Conservation (phyloP, 768 basidiomycete species). For the Multifurca ochricompacta region DNA sequence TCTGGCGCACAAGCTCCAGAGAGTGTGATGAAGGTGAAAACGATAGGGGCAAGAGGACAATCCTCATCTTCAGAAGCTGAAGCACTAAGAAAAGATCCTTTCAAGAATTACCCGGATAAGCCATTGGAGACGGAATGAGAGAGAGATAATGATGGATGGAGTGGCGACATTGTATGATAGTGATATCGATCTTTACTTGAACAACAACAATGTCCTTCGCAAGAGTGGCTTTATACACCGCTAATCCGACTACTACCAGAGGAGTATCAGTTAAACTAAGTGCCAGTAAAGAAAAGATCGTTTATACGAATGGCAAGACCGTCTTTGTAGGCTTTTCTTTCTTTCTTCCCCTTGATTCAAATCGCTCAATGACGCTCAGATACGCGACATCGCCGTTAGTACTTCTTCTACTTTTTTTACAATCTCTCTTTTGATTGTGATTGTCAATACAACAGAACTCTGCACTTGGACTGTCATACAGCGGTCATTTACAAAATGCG, state of each 20-base stretch:
- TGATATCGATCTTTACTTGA: conserved; percentile 10
- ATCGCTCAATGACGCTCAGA: not conserved
- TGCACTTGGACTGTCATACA: conserved; percentile 53
- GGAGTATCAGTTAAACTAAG: conserved; percentile 68
- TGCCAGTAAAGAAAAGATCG: conserved; percentile 67
- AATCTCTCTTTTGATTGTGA: conserved; percentile 11
- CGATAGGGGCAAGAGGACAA: conserved; percentile 32
- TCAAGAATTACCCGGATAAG: conserved; percentile 58
- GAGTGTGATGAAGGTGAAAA: conserved; percentile 63
- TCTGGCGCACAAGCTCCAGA: conserved; percentile 34
- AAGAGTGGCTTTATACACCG: conserved; percentile 47
- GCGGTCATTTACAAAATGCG: conserved; percentile 74
- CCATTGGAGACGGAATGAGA: conserved; percentile 11
- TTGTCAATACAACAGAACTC: conserved; percentile 47
- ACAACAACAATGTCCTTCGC: conserved; percentile 41
- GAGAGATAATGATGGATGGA: not conserved
- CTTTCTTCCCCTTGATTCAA: not conserved
- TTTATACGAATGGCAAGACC: conserved; percentile 78
- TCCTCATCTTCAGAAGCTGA: conserved; percentile 59
- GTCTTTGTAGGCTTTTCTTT: conserved; percentile 57
- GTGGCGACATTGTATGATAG: not conserved
- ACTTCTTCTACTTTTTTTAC: not conserved
- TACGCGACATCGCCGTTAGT: conserved; percentile 20
- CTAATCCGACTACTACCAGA: conserved; percentile 60
- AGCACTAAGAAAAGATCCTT: conserved; percentile 66